A percentile compares a stretch with the other conserved stretches of the same genome.
phyloP scores from a whole-genome alignment of 768 basidiomycete genomes.

The Phaeotremella fagi region DNA sequence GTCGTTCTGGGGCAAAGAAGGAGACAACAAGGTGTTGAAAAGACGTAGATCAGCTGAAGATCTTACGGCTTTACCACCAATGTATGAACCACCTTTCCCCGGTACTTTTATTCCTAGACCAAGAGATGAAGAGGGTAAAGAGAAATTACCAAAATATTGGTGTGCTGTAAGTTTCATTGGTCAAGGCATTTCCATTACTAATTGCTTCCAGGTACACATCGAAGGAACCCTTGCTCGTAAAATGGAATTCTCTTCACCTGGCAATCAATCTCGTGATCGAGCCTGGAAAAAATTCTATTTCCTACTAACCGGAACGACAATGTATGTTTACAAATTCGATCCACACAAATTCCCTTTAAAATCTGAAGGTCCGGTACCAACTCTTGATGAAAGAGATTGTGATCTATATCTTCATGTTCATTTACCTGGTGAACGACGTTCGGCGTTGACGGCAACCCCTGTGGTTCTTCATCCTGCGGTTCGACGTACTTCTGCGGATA shows the following conservation, averaged over 20 bases:
- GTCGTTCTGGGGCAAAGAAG: constrained; percentile 24
- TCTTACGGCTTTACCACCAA: constrained; percentile 46
- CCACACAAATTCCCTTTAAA: constrained; percentile 47
- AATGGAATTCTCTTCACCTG: constrained; percentile 83
- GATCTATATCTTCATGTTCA: constrained; percentile 47
- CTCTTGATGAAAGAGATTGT: constrained; percentile 36
- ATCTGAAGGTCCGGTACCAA: constrained; percentile 22
- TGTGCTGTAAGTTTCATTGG: constrained; percentile 54
- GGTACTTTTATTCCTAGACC: constrained; percentile 46
- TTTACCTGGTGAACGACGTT: constrained; percentile 29
- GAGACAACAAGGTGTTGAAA: constrained; percentile 27
- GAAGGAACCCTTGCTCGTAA: constrained; percentile 79
- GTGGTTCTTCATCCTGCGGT: constrained; percentile 1
- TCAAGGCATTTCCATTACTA: neutral
- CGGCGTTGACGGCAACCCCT: constrained; percentile 2
- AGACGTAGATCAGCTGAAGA: constrained; percentile 50
- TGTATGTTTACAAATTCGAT: constrained; percentile 59
- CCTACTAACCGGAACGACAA: constrained; percentile 85
- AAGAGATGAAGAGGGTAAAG: constrained; percentile 69
- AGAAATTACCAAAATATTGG: constrained; percentile 72
- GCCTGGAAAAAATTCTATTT: constrained; percentile 87
- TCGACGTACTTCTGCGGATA: constrained; percentile 11
- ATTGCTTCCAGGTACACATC: constrained; percentile 57
- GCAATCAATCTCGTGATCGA: constrained; percentile 79
- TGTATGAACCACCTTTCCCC: constrained; percentile 48